Evolutionary conservation across 495 filamentous ascomycete genomes (phyloP), one percentile per base, ranked within the genome.

Genomic region (Hyaloscypha finlandica): DNA sequence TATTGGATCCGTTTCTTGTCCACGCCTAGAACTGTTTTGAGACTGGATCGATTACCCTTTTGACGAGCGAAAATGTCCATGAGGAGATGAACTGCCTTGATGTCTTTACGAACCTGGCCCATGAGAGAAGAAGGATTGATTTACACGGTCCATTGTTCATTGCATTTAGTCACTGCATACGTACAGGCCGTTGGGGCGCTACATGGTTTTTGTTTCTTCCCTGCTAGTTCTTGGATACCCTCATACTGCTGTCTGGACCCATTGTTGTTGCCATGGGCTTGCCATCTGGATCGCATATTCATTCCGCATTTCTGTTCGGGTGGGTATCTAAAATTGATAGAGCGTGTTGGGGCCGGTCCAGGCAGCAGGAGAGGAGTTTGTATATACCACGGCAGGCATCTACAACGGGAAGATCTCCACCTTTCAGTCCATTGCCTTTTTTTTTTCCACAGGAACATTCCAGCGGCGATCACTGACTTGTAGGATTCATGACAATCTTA

Each of bases 231-330:
- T 67, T 65, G 64, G 67, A 72, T 70, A 65, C 65, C 65, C 64
- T 68, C 59, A 59, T 55, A 54, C 65, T 73, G 71, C 71, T 73
- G 71, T 66, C 71, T 73, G 71, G 71, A 70, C 69, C 59, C 65
- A 37, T 42, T 69, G 29, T 52, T 69, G 16, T 52, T 70, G 22
- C 65, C 67, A 64, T 61, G 57, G 66, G 55, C 59, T 70, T 59
- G 29, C 60, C 64, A 60, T 61, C 63, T 66, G 33, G 48, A 52
- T 64, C 63, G 8, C 37, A 52, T 55, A 31, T 55, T 37, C 42
- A 4, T 39, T 42, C 59, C 33, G 22, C 52, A 64, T 67, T 59
- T 29, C 33, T 12, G 39, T 62, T 61, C 64, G 65, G 64, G 67
- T 73, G 63, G 68, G 71, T 73, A 65, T 72, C 63, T 65, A 61